Base-by-base conservation (phyloP, 1,284 basidiomycete species). In the Amylostereum areolatum region DNA sequence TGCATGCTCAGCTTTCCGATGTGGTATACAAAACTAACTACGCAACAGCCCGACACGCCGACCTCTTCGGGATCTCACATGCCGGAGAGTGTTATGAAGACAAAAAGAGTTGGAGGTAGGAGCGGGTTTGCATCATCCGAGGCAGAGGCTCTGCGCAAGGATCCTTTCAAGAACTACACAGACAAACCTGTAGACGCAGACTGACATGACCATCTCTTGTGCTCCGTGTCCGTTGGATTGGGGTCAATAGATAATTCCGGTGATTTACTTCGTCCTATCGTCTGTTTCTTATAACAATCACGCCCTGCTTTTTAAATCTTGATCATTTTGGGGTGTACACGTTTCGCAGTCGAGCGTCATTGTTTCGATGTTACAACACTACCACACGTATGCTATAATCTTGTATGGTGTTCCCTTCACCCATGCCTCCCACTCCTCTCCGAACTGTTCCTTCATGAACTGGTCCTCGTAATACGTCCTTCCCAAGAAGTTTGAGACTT, bases 141-240 rank as follows among this genome's bases (percentile, higher is more conserved):
- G 62, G 83, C 83, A 11, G 86, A 89, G 61, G 86, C 85, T 2
- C 63, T 89, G 52, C 71, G 85, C 51, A 85, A 78, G 59, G 83
- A 89, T 62, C 87, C 87, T 2, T 67, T 89, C 63, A 89, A 87
- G 71, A 89, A 89, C 59, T 86, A 89, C 50, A 50, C 48, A 11
- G 62, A 64, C 47, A 62, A 51, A 36, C 52, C 54, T 18, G 34
- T 43, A 28, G 55, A 54, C 10, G 30, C 55, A 28, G 57, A 52
- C 27, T 55, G 43, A 54, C 18, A 18, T 18, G 18, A 18, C 18
- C 18, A 18, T 18, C 18, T 18, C 18, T 18, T 18, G 18, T 18
- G 18, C 18, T 18, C 18, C 18, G 18, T 18, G 18, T 18, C 18
- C 18, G 18, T 18, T 36, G 36, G 36, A 37, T 12, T 37, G 36